Evolutionary conservation across 176 grass and related monocot genomes (phyloP).

Genomic region (Oryza nivara): DNA sequence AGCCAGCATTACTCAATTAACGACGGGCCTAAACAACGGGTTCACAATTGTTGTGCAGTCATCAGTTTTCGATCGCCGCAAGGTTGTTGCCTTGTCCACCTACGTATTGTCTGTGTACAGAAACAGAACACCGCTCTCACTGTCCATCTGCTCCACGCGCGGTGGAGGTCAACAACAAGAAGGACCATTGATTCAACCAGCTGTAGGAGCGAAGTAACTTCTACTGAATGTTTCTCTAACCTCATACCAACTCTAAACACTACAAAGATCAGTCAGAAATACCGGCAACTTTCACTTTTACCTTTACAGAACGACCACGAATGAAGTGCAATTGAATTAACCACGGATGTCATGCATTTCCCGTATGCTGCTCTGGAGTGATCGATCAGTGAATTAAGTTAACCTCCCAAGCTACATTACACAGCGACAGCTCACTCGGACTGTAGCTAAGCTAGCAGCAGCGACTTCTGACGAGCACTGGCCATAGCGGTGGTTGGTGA

Average conservation of each 20-base stretch:
- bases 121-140: neutral
- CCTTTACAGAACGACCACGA: neutral
- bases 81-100: no score
- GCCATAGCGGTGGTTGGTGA: constrained; percentile 32
- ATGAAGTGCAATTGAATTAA: neutral
- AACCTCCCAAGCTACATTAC: neutral
- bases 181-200: neutral
- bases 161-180: neutral
- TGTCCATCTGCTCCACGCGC: neutral
- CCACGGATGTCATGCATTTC: neutral
- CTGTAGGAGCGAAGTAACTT: neutral
- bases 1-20: no score
- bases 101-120: no score
- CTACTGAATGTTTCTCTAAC: neutral
- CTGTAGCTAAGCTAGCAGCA: neutral
- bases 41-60: no score
- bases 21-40: no score
- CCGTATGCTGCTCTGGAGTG: neutral
- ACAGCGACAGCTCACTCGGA: neutral
- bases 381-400: neutral
- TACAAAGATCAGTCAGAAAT: neutral
- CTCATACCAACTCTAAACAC: neutral
- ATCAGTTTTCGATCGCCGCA: no score
- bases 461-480: constrained; percentile 7
- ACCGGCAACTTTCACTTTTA: neutral